Percentiles rank a stretch among this genome's conserved stretches.
Conservation (phyloP, 176 grass and related monocot species). For the Triticum dicoccoides region DNA sequence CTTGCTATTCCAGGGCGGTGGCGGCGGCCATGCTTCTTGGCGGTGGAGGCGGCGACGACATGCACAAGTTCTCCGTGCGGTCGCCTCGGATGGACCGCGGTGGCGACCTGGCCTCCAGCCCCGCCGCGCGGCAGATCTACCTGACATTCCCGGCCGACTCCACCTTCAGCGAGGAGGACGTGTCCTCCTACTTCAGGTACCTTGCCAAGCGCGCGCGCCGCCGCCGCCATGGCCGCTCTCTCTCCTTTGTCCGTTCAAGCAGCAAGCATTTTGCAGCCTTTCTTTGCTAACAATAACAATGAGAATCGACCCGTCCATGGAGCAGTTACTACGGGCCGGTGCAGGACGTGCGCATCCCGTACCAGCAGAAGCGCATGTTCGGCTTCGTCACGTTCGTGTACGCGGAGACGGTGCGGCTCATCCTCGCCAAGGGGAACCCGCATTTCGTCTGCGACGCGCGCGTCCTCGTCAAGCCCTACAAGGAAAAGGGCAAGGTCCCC, state of each 20-base stretch:
- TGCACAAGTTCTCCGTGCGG: slow-evolving; percentile 49
- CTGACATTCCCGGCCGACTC: slow-evolving; percentile 84
- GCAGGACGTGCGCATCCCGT: slow-evolving; percentile 91
- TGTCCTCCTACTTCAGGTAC: slow-evolving; percentile 89
- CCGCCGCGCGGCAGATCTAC: slow-evolving; percentile 73
- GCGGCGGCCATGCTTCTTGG: slow-evolving; percentile 50
- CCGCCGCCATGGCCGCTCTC: slow-evolving; percentile 2
- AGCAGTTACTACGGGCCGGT: slow-evolving; percentile 86
- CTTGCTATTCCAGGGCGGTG: slow-evolving; percentile 24
- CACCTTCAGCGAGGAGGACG: slow-evolving; percentile 82
- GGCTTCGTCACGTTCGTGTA: slow-evolving; percentile 92
- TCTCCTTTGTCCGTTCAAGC: background rate
- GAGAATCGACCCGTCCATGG: too few relatives aligned
- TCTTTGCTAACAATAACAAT: slow-evolving; percentile 6
- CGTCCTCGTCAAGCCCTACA: slow-evolving; percentile 95
- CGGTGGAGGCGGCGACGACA: slow-evolving; percentile 35
- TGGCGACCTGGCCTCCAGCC: slow-evolving; percentile 48
- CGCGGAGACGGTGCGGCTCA: slow-evolving; percentile 62
- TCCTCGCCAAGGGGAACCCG: slow-evolving; percentile 73
- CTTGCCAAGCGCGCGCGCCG: background rate
- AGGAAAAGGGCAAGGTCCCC: slow-evolving; percentile 89
- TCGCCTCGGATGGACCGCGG: slow-evolving; percentile 55
- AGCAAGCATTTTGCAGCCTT: background rate
- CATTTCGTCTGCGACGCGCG: slow-evolving; percentile 82
- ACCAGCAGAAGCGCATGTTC: slow-evolving; percentile 98